Base-by-base conservation (phyloP, 1,284 basidiomycete species). In the Heterobasidion parviporum region DNA sequence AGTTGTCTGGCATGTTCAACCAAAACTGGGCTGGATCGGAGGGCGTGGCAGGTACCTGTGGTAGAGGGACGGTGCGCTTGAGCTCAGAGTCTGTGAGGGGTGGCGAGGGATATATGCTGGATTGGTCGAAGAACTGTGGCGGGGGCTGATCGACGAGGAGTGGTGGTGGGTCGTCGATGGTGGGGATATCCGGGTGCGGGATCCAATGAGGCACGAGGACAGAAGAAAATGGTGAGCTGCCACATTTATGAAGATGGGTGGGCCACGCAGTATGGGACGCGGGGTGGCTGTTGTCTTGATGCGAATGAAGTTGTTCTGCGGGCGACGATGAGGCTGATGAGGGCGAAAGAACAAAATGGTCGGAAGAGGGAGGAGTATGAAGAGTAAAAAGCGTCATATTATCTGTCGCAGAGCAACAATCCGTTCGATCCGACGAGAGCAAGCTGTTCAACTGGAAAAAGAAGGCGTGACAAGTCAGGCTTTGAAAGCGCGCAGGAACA, bases 1-100 rank as follows among this genome's bases (percentile, higher is more conserved):
- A 55, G 48, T 67, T 66, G 59, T 65, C 67, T 18, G 66, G 64
- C 62, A 69, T 67, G 60, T 67, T 53, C 61, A 62, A 7, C 62
- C 60, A 34, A 59, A 60, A 54, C 62, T 63, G 55, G 59, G 6
- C n/a, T 57, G 46, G 14, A 58, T 47, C 44, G 18, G 38, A 48
- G 52, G 38, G 51, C 45, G 53, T 50, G 33, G 56, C 43, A 20
- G 44, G 53, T 58, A 56, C 56, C 59, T 43, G 57, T 57, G 64
- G 74, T 34, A 74, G 58, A 2, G 70, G 67, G 10, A 75, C 59
- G 51, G 65, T 69, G 46, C 67, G 62, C 60, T 72, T 74, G 57
- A 67, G 71, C 36, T 68, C 56, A 8, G 68, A 70, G 47, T 65
- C 64, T 38, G 68, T 64, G 7, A 68, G 66, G 10, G 74, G 74